Evolutionary conservation across 805 yeast species (phyloP), one percentile per base, ranked within the genome.

Genomic region (Candida sakaeoensis): DNA sequence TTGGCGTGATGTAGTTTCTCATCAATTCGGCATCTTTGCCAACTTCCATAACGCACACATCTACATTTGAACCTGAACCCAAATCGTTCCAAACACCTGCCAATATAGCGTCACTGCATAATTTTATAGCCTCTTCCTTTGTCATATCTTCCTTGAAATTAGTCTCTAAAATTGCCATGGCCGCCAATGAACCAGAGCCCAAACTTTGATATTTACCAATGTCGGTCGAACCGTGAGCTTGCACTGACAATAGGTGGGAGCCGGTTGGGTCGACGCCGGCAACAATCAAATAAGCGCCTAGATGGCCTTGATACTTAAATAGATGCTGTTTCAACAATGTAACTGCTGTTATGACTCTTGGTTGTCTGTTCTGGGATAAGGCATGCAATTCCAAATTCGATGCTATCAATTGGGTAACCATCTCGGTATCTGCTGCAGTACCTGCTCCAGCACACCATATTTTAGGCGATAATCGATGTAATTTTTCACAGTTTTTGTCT

Each of bases 371-470:
- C 24, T 91, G 81, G 53, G 84, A 80, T 65, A 89, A 70, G 7
- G 95, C 72, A 63, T 91, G 99, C 46, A 93, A 71, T 65, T 93
- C 99, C 48, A 93, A 70, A 60, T 91, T 90, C 27, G 96, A 86
- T 26, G 88, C 79, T 51, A 89, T 89, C 57, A 93, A 73, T 62
- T 89, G 96, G 4, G 99, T 93, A 28, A 93, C 98, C 80, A 89
- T 88, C 62, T 93, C 98, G 9, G 97, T 93, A 61, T 93, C 99
- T 6, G 99, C 98, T 22, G 99, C 99, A n/a, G 99, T 93, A 63
- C 99, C 99, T 3, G 99, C 99, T 55, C 99, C 99, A 38, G 99
- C 99, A 80, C 99, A 91, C 97, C 97, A 91, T 59, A 90, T 89
- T 56, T 75, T 77, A 8, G 97, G 96, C 5, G 96, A 77, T 49